A percentile compares a stretch with the other conserved stretches of the same genome.
phyloP scores from a whole-genome alignment of 164 flowering plant genomes.

The Magnolia officinalis region DNA sequence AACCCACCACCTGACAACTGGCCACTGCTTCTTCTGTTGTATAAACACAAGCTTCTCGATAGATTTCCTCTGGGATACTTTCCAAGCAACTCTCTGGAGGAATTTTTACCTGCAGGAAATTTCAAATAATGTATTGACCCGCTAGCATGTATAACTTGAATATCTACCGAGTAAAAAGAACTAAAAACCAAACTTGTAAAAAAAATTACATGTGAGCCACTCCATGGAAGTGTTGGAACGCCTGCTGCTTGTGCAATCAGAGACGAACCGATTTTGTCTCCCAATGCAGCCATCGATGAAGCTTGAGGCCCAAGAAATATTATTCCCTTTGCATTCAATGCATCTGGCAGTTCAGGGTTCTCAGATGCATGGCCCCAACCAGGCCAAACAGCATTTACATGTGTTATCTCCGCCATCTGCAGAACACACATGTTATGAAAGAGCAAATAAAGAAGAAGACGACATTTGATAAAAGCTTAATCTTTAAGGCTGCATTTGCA shows the following conservation, averaged over 20 bases:
- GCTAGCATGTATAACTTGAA: background rate
- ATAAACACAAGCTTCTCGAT: conserved; percentile 86
- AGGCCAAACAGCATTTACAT: conserved; percentile 99
- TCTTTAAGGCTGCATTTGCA: background rate
- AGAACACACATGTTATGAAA: conserved; percentile 14
- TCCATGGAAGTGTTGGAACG: conserved; percentile 99
- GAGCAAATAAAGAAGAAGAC: conserved; percentile 7
- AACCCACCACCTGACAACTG: conserved; percentile 97
- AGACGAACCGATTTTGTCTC: conserved; percentile 99
- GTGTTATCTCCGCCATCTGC: conserved; percentile 96
- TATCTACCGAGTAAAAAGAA: background rate
- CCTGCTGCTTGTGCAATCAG: conserved; percentile 98
- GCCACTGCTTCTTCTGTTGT: conserved; percentile 96
- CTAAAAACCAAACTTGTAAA: background rate
- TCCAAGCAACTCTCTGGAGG: conserved; percentile 72
- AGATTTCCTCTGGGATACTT: conserved; percentile 75
- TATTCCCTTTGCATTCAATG: conserved; percentile 73
- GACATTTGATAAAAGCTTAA: background rate
- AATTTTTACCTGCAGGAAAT: conserved; percentile 70
- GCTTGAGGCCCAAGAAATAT: conserved; percentile 96
- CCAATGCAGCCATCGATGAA: conserved; percentile 88
- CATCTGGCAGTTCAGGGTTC: conserved; percentile 97
- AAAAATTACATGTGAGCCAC: conserved; percentile 87
- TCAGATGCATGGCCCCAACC: conserved; percentile 99
- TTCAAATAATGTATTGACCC: background rate